Evolutionary conservation across 495 filamentous ascomycete genomes (phyloP).

Genomic region (Chlorociboria aeruginascens): DNA sequence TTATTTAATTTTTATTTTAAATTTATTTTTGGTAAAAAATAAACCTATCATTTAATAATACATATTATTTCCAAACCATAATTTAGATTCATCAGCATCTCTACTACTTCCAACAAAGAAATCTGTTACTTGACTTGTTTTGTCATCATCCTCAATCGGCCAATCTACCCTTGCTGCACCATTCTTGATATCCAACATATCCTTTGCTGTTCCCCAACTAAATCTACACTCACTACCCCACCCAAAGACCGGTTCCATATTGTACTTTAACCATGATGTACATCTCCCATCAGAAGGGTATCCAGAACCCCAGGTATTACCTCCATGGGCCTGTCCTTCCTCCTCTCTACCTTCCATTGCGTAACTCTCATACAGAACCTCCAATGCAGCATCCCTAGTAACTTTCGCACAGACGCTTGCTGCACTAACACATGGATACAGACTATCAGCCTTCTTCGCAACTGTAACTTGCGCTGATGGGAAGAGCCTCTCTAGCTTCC

Average conservation of each 20-base stretch:
- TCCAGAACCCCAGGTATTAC: constrained; percentile 65
- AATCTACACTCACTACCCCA: constrained; percentile 91
- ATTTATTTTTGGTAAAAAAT: no score
- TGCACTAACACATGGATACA: constrained; percentile 89
- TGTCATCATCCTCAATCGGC: constrained; percentile 61
- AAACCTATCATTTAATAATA: no score
- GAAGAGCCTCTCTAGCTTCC: constrained; percentile 71
- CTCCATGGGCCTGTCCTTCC: constrained; percentile 11
- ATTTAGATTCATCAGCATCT: constrained; percentile 40
- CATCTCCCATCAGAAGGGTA: constrained; percentile 86
- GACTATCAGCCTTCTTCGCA: constrained; percentile 86
- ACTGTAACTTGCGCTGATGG: constrained; percentile 73
- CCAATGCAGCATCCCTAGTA: constrained; percentile 79
- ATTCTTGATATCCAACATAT: constrained; percentile 63
- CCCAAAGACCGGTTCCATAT: constrained; percentile 89
- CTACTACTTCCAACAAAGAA: constrained; percentile 45
- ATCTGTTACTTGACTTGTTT: constrained; percentile 55
- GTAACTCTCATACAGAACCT: constrained; percentile 46
- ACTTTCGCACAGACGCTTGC: constrained; percentile 94
- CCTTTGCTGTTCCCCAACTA: constrained; percentile 90
- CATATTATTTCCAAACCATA: constrained; percentile 45
- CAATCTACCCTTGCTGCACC: constrained; percentile 64
- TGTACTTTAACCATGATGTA: constrained; percentile 64
- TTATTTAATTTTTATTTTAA: no score
- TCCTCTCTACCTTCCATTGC: constrained; percentile 7